phyloP scores from a whole-genome alignment of 2,329 filamentous ascomycete species.

The Anthostomella pinea region DNA sequence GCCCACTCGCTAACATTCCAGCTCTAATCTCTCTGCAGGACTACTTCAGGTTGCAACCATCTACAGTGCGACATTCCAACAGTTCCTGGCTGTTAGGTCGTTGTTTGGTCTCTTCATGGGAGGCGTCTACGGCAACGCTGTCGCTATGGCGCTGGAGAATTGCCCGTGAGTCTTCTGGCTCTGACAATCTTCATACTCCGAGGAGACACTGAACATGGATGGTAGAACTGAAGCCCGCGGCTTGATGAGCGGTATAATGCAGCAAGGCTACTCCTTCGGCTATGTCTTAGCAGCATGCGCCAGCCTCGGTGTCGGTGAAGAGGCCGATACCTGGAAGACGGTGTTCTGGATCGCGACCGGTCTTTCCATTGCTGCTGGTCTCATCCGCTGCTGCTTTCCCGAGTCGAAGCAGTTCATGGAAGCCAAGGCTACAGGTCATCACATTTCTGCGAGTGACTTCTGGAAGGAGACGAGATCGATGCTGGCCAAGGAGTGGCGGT shows the following conservation, averaged over 20 bases:
- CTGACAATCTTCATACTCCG: too few species aligned
- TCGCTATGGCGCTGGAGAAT: conserved; percentile 74
- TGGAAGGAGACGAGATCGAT: conserved; percentile 68
- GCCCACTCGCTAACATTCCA: too few species aligned
- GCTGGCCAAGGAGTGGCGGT: conserved; percentile 68
- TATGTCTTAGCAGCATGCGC: conserved; percentile 76
- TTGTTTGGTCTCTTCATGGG: conserved; percentile 80
- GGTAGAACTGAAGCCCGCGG: conserved; percentile 67
- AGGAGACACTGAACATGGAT: too few species aligned
- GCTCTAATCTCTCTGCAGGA: conserved; percentile 38
- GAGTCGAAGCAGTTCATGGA: conserved; percentile 75
- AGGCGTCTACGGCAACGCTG: conserved; percentile 75
- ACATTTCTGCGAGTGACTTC: conserved; percentile 52
- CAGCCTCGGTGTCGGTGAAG: conserved; percentile 69
- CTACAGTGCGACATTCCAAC: conserved; percentile 67
- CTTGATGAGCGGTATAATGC: conserved; percentile 77
- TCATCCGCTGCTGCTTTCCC: conserved; percentile 66
- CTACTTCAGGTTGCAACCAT: conserved; percentile 71
- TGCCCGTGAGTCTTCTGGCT: conserved; percentile 57
- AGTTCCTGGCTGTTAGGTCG: conserved; percentile 72
- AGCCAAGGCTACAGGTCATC: conserved; percentile 59
- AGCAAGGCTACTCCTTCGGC: conserved; percentile 78
- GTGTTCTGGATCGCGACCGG: conserved; percentile 72
- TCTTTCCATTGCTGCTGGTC: conserved; percentile 65
- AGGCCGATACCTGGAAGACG: conserved; percentile 65